These are phyloP conservation scores for Williopsis jadinii DNA, from an alignment of 1,139 yeast genomes.

Conservation along the genomic window DNA sequence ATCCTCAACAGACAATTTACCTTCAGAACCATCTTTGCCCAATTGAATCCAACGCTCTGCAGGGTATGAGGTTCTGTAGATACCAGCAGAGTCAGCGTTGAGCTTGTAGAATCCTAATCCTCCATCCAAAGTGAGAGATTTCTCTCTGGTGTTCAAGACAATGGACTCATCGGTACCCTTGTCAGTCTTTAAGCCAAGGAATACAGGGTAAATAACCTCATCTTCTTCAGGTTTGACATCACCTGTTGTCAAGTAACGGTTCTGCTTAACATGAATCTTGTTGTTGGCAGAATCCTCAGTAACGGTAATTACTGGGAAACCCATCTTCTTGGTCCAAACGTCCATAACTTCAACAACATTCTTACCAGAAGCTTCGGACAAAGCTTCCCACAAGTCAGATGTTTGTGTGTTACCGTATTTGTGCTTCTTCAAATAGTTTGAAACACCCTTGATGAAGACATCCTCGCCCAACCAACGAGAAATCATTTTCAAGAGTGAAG, in stretches of 20 bases:
- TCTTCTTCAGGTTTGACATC: conserved; percentile 72
- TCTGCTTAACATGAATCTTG: conserved; percentile 51
- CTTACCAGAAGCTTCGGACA: conserved; percentile 66
- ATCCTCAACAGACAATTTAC: conserved; percentile 70
- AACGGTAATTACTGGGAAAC: conserved; percentile 75
- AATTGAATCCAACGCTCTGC: conserved; percentile 69
- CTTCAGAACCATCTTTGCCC: conserved; percentile 61
- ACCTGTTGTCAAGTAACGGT: conserved; percentile 73
- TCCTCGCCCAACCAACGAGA: conserved; percentile 63
- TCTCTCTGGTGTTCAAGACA: conserved; percentile 50
- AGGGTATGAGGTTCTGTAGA: conserved; percentile 74
- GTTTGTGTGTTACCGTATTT: conserved; percentile 74
- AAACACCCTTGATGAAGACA: conserved; percentile 61
- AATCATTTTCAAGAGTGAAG: conserved; percentile 68
- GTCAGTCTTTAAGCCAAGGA: conserved; percentile 67
- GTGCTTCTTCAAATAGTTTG: conserved; percentile 58
- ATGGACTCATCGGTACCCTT: conserved; percentile 58
- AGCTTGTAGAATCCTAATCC: conserved; percentile 61
- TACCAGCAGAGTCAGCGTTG: conserved; percentile 78
- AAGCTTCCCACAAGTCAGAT: conserved; percentile 72
- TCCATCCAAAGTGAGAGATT: conserved; percentile 36
- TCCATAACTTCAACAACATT: conserved; percentile 70
- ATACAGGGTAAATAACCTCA: conserved; percentile 71
- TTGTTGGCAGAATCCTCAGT: conserved; percentile 35
- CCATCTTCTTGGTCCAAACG: conserved; percentile 77